phyloP scores from a whole-genome alignment of 176 grass and related monocot genomes.

The Zea mays region Zm-B73-REFERENCE-NAM-5.0 NC_050096.1:168838001-168838500 shows the following conservation, averaged over 20 bases:
- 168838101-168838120: constrained; percentile 76
- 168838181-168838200: constrained; percentile 65
- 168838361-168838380: constrained; percentile 94
- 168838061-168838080: constrained; percentile 96
- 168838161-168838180: constrained; percentile 79
- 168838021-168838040: constrained; percentile 83
- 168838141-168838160: constrained; percentile 98
- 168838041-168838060: constrained; percentile 48
- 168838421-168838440: constrained; percentile 90
- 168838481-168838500: constrained; percentile 71
- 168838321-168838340: constrained; percentile 91
- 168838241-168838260: constrained; percentile 78
- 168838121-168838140: constrained; percentile 79
- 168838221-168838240: constrained; percentile 92
- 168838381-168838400: constrained; percentile 86
- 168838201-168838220: constrained; percentile 91
- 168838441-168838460: constrained; percentile 82
- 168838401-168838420: constrained; percentile 71
- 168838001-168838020: constrained; percentile 75
- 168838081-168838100: constrained; percentile 90
- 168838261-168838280: constrained; percentile 95
- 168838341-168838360: constrained; percentile 99
- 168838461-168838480: constrained; percentile 81
- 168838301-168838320: constrained; percentile 90
- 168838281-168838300: constrained; percentile 83